These are phyloP conservation scores for Pichia norvegensis DNA, from an alignment of 1,139 yeast genomes.

Conservation along the genomic window DNA sequence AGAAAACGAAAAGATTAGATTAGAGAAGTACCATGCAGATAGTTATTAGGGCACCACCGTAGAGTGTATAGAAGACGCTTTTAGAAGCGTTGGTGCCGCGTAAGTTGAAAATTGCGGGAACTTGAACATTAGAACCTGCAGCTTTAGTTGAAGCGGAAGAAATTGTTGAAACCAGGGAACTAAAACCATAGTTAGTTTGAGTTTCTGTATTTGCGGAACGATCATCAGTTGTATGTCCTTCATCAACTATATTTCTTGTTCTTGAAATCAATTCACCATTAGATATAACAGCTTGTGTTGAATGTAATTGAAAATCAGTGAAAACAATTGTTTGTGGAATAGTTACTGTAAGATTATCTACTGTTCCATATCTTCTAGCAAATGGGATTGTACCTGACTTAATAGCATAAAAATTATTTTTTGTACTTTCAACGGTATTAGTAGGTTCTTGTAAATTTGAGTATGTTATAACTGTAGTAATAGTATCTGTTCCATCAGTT, in stretches of 20 bases:
- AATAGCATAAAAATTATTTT: constrained; percentile 19
- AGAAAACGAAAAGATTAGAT: too few relatives aligned
- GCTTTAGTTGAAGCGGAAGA: background rate
- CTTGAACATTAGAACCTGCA: constrained; percentile 4
- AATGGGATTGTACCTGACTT: constrained; percentile 42
- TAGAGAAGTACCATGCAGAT: background rate
- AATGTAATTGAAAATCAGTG: constrained; percentile 13
- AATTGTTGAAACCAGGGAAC: constrained; percentile 7
- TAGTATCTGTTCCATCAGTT: background rate
- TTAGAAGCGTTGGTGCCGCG: background rate
- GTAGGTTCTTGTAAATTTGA: background rate
- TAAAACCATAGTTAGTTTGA: constrained; percentile 10
- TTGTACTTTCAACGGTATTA: too few relatives aligned
- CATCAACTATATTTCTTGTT: constrained; percentile 1
- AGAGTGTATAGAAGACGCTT: background rate
- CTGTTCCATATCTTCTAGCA: constrained; percentile 32
- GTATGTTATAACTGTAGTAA: constrained; percentile 2
- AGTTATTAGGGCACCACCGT: background rate
- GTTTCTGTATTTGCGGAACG: constrained; percentile 4
- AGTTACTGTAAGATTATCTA: constrained; percentile 28
- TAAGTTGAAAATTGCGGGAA: constrained; percentile 1
- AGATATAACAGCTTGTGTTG: constrained; percentile 17
- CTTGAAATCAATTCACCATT: constrained; percentile 13
- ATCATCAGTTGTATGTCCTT: background rate
- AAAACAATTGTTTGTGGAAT: constrained; percentile 16